Percentiles rank a stretch among this genome's conserved stretches.
Evolutionary conservation across 352 stramenopile genomes (phyloP).

Genomic region (Aphanomyces euteiches): DNA sequence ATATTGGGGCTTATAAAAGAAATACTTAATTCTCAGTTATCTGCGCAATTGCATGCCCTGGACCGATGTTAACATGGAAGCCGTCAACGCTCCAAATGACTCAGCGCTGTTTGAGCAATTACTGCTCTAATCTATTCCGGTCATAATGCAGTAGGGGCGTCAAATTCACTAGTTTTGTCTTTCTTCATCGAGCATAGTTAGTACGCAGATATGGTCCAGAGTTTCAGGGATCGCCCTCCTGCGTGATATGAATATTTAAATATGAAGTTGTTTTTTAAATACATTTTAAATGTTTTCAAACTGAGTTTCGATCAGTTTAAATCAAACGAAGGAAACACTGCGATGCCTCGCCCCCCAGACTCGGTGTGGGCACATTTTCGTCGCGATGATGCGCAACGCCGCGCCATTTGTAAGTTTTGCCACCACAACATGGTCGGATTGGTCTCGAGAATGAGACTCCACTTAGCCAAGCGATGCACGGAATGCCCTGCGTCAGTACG

Average conservation of each 20-base stretch:
- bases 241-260: neutral
- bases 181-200: no score
- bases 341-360: slow-evolving; percentile 56
- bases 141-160: no score
- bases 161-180: no score
- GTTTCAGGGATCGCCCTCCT: no score
- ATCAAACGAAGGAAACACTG: neutral
- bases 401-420: slow-evolving; percentile 74
- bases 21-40: no score
- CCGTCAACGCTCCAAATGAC: no score
- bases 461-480: slow-evolving; percentile 56
- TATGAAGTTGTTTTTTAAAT: neutral
- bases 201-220: no score
- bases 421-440: slow-evolving; percentile 69
- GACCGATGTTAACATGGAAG: no score
- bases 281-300: neutral
- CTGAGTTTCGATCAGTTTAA: slow-evolving; percentile 5
- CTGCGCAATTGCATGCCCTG: no score
- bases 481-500: slow-evolving; percentile 49
- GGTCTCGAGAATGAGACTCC: slow-evolving; percentile 58
- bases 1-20: no score
- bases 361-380: slow-evolving; percentile 61
- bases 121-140: no score
- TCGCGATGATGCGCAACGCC: slow-evolving; percentile 52
- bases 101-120: no score